phyloP scores from a whole-genome alignment of 441 rosid genomes.

The Adansonia gregorii region DNA sequence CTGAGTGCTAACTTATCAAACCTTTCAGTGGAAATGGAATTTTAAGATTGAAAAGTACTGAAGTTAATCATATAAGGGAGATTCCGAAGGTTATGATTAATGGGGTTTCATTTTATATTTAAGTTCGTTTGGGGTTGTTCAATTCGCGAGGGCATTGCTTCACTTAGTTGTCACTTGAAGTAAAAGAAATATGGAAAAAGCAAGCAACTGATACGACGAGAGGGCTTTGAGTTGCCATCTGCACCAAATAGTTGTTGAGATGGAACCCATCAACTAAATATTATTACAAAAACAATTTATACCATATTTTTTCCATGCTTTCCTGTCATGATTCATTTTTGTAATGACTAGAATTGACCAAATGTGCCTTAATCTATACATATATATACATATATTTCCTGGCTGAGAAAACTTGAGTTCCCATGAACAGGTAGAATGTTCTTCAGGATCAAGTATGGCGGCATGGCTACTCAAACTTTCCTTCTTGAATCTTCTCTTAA shows the following conservation, averaged over 20 bases:
- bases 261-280: slow-evolving; percentile 49
- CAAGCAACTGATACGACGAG: not conserved
- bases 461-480: not conserved
- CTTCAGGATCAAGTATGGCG: not conserved
- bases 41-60: not conserved
- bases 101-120: slow-evolving; percentile 19
- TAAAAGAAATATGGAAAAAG: slow-evolving; percentile 42
- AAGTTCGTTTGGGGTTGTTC: slow-evolving; percentile 17
- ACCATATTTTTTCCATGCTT: not conserved
- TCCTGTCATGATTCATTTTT: not conserved
- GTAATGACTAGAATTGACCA: slow-evolving; percentile 17
- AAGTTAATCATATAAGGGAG: not conserved
- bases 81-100: slow-evolving; percentile 8
- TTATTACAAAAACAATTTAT: slow-evolving; percentile 20
- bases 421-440: not conserved
- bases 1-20: not conserved
- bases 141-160: slow-evolving; percentile 32
- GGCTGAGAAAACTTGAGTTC: not conserved
- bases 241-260: slow-evolving; percentile 64
- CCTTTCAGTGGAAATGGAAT: slow-evolving; percentile 11
- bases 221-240: slow-evolving; percentile 29
- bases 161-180: slow-evolving; percentile 48
- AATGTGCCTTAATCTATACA: not conserved
- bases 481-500: not conserved
- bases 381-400: not conserved